Evolutionary conservation across 202 grass and related monocot species (phyloP).

Genomic region (Zizania palustris): DNA sequence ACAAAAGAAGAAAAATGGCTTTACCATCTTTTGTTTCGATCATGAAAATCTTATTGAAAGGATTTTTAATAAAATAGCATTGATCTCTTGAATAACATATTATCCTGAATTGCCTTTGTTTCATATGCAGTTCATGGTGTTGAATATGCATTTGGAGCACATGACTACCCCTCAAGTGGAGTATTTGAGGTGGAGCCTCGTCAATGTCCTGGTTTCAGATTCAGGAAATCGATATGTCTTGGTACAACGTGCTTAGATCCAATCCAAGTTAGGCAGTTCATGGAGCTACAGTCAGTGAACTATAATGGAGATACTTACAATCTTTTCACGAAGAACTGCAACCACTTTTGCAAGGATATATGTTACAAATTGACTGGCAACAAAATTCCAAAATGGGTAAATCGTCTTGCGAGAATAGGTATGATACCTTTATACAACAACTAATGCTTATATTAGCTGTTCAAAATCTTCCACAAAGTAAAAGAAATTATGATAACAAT

Average conservation of each 20-base stretch:
- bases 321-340: conserved; percentile 78
- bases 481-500: conserved; percentile 19
- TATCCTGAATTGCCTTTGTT: conserved; percentile 25
- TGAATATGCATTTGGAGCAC: conserved; percentile 83
- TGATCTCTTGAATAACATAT: conserved; percentile 14
- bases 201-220: conserved; percentile 77
- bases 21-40: neutral
- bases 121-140: conserved; percentile 62
- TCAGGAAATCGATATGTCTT: conserved; percentile 73
- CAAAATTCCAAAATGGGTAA: conserved; percentile 76
- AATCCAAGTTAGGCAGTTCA: conserved; percentile 66
- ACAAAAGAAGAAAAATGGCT: neutral
- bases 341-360: conserved; percentile 77
- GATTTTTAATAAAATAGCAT: neutral
- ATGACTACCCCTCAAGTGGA: conserved; percentile 74
- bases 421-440: conserved; percentile 21
- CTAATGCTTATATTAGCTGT: conserved; percentile 33
- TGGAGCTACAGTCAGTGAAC: conserved; percentile 60
- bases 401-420: conserved; percentile 82
- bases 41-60: neutral
- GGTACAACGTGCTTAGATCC: conserved; percentile 66
- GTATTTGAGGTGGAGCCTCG: conserved; percentile 81
- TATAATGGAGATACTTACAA: conserved; percentile 78
- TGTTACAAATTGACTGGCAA: conserved; percentile 74
- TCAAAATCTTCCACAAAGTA: conserved; percentile 23